phyloP scores from a whole-genome alignment of 1,284 basidiomycete genomes.

The Anthracocystis walkeri region DNA sequence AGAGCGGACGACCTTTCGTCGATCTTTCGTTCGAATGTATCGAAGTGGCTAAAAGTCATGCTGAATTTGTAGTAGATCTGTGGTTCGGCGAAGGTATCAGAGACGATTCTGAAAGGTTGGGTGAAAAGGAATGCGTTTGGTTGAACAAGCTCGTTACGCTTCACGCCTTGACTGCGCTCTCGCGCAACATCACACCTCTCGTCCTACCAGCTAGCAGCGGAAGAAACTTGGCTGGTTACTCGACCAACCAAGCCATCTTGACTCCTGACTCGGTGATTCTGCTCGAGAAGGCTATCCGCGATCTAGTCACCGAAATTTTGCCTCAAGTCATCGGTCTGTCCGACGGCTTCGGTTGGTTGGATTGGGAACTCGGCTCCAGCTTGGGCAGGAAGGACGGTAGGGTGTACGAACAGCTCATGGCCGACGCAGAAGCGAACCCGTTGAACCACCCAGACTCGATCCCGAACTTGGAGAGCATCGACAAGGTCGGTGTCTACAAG shows the following conservation, averaged over 20 bases:
- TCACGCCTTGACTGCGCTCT: constrained; percentile 53
- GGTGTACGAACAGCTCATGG: constrained; percentile 79
- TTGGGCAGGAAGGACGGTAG: constrained; percentile 77
- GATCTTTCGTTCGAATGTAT: constrained; percentile 62
- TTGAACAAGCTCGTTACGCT: constrained; percentile 57
- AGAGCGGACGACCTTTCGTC: constrained; percentile 47
- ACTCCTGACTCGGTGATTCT: constrained; percentile 72
- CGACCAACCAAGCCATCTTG: constrained; percentile 72
- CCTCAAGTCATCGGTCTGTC: constrained; percentile 79
- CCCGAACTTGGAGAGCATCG: constrained; percentile 30
- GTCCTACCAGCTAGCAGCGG: constrained; percentile 75
- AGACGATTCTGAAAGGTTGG: constrained; percentile 43
- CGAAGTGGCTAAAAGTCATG: constrained; percentile 61
- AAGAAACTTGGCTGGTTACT: constrained; percentile 76
- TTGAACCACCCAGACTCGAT: constrained; percentile 72
- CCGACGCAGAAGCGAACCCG: constrained; percentile 76
- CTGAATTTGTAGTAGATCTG: constrained; percentile 60
- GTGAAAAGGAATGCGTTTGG: constrained; percentile 44
- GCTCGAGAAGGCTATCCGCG: constrained; percentile 75
- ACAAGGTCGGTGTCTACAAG: constrained; percentile 52
- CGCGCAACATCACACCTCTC: constrained; percentile 68
- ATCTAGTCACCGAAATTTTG: constrained; percentile 74
- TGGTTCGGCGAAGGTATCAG: constrained; percentile 63
- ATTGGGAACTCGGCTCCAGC: constrained; percentile 78
- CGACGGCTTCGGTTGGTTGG: constrained; percentile 81